Evolutionary conservation across 2,329 filamentous ascomycete genomes (phyloP), one percentile per base, ranked within the genome.

Genomic region (Cladosporium sp.): DNA sequence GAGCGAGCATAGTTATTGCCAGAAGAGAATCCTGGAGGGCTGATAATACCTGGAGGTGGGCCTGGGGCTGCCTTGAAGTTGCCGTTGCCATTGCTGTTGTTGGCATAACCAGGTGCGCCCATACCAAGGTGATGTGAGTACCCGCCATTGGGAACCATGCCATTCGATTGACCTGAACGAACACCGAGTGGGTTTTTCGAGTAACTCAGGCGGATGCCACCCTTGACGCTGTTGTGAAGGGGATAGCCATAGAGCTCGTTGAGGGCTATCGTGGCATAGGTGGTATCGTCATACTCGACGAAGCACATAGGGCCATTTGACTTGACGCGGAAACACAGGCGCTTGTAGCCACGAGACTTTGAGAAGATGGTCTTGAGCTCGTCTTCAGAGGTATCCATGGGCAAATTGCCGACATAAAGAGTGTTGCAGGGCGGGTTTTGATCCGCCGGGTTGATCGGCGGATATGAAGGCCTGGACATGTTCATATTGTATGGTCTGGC

Each of bases 351-450:
- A 58, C 93, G 89, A 77, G 96, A 92, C 79, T 93, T 94, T 30
- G 90, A 93, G 76, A 99, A 99, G 75, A 97, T 86, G 26, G 90
- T 88, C 80, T 98, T 98, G 65, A 99, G 86, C 78, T 98, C 95
- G 75, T 98, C 94, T 75, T 99, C 95, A 0, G 92, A 94, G 0
- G 93, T 96, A 75, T 97, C 92, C 65, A 93, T 87, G 0, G 94
- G 95, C 52, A 99, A 82, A 74, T 99, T 98, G n/a, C 95, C 94
- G 24, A 99, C 94, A 74, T 99, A 98, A 7, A 99, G 84, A 0
- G 95, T 99, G 76, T 99, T 98, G 85, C 95, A 98, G 0, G 95
- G 95, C 1, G 94, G 94, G 73, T 98, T 97, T 78, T 97, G 92
- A 75, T 99, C 94, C 14, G 94, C 93, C 0, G 93, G 94, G 71